These are phyloP conservation scores for Serendipita sp. DNA, from an alignment of 768 basidiomycete species.

Conservation along the genomic window DNA sequence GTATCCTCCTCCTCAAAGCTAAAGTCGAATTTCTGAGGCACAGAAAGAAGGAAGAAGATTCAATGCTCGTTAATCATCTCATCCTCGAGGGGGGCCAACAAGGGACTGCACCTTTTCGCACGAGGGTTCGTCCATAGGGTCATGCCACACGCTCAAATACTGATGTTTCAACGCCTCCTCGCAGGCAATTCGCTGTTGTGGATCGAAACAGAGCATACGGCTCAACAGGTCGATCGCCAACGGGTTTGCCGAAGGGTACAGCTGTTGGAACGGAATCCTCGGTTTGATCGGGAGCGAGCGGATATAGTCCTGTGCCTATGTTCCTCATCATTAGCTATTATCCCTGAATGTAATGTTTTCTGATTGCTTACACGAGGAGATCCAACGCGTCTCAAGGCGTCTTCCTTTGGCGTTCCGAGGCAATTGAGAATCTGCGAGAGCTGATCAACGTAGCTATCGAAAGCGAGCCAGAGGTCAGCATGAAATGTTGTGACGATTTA, in stretches of 20 bases:
- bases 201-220: constrained; percentile 90
- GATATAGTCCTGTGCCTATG: constrained; percentile 96
- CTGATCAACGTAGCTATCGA: constrained; percentile 83
- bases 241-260: constrained; percentile 91
- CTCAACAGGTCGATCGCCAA: constrained; percentile 84
- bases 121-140: constrained; percentile 83
- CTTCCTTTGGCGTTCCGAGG: constrained; percentile 94
- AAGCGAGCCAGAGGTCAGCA: no score
- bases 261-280: constrained; percentile 74
- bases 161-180: constrained; percentile 92
- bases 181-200: constrained; percentile 89
- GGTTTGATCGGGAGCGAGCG: constrained; percentile 96
- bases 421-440: constrained; percentile 96
- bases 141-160: constrained; percentile 94
- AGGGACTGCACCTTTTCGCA: constrained; percentile 47
- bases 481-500: neutral
- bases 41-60: neutral
- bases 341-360: neutral
- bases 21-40: constrained; percentile 84
- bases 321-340: no score
- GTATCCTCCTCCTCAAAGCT: constrained; percentile 92
- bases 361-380: constrained; percentile 59
- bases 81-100: neutral
- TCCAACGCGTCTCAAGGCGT: constrained; percentile 89
- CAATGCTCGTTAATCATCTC: neutral